Evolutionary conservation across 2,329 filamentous ascomycete species (phyloP), one percentile per base, ranked within the genome.

Genomic region (Cercospora brassicicola): DNA sequence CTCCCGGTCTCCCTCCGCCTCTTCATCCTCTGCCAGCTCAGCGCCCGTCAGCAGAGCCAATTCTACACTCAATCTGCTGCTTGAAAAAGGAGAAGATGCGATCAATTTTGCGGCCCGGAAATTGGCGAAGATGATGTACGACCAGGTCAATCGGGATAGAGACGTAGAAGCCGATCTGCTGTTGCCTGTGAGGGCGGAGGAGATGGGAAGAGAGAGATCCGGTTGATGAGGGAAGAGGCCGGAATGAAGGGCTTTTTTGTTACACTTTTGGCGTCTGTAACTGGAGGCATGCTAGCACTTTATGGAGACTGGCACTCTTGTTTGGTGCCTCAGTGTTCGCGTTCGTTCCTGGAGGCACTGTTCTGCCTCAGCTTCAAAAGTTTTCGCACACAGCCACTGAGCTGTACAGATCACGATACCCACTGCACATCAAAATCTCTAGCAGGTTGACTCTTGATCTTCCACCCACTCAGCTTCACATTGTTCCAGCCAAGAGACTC

Each of bases 141-240:
- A 73, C 51, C 67, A 69, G 45, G 72, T 76, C 15, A 65, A 55
- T 7, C 20, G 51, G 13, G 31, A 64, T 2, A 61, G 53, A 7
- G 68, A 68, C 62, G 65, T 71, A 10, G 73, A 77, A 59, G 70
- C 72, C 26, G 74, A 74, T 1, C 59, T 77, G 63, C 28, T 77
- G 55, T 67, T 77, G 64, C 73, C 75, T 3, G 66, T 76, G 7
- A 66, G 45, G 56, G 33, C 67, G 18, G 13, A 59, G 11, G 72
- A 75, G 71, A 11, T 2, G 45, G 42, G 8, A 18, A 23, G 45
- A 13, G 3, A 1, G 10, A 2, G 45, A 7, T 39, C 33, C 33
- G 5, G 7, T n/a, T n/a, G 36, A n/a, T 42, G 15, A 8, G 1
- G 36, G 6, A n/a, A 2, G 5, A n/a, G 36, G 15, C 7, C 36